A percentile compares a stretch with the other conserved stretches of the same genome.
phyloP scores from a whole-genome alignment of 2,329 filamentous ascomycete species.

The Claviceps sp. region DNA sequence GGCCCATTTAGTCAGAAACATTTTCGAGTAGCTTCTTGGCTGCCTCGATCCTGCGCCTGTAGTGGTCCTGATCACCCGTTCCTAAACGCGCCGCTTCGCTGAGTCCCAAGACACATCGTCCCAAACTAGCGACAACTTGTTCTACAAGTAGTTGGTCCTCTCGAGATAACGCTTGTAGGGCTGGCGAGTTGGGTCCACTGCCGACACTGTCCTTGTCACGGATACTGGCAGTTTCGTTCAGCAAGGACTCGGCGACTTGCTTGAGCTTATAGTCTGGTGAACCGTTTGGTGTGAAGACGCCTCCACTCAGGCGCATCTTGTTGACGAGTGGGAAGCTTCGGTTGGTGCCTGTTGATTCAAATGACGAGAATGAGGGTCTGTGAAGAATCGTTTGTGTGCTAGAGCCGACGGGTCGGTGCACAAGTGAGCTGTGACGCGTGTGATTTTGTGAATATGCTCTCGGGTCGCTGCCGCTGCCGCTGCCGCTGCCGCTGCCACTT shows the following conservation, averaged over 20 bases:
- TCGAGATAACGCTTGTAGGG: slow-evolving; percentile 32
- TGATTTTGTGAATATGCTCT: slow-evolving; percentile 6
- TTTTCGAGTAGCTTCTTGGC: slow-evolving; percentile 57
- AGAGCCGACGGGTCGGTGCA: slow-evolving; percentile 30
- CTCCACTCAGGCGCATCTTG: slow-evolving; percentile 31
- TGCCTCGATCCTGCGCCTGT: slow-evolving; percentile 59
- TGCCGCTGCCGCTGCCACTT: neutral
- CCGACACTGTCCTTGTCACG: slow-evolving; percentile 21
- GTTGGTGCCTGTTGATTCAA: slow-evolving; percentile 44
- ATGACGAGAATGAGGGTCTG: slow-evolving; percentile 42
- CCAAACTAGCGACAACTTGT: slow-evolving; percentile 43
- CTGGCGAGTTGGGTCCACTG: slow-evolving; percentile 21
- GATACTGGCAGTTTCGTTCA: slow-evolving; percentile 33
- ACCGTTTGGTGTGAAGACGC: slow-evolving; percentile 32
- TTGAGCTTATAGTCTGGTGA: slow-evolving; percentile 37
- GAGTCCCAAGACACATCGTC: slow-evolving; percentile 45
- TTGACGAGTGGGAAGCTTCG: slow-evolving; percentile 50
- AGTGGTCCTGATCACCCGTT: slow-evolving; percentile 47
- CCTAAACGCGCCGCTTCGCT: slow-evolving; percentile 40
- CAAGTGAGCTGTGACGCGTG: slow-evolving; percentile 20
- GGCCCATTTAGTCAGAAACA: neutral
- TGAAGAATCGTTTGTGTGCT: slow-evolving; percentile 27
- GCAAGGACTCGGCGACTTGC: slow-evolving; percentile 33
- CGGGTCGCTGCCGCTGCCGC: slow-evolving; percentile 14
- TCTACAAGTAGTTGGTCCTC: slow-evolving; percentile 50